Conservation (phyloP, 1,284 basidiomycete species). For the Malassezia japonica region DNA sequence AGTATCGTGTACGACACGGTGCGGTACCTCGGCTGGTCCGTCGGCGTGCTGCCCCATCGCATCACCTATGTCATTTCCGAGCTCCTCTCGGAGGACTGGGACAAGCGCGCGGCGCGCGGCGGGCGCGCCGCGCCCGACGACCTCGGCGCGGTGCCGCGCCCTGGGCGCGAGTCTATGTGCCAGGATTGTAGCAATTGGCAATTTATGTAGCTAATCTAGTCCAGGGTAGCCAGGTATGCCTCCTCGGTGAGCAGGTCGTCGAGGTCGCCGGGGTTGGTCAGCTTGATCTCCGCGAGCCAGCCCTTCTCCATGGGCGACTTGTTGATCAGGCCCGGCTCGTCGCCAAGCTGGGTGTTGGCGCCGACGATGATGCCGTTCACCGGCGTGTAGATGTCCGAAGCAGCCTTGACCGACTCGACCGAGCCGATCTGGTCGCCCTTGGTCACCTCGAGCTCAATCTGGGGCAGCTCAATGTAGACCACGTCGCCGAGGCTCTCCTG, state of each 20-base stretch:
- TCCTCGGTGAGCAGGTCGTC: slow-evolving; percentile 67
- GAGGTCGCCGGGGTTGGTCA: slow-evolving; percentile 64
- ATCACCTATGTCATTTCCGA: slow-evolving; percentile 67
- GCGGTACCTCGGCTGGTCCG: slow-evolving; percentile 67
- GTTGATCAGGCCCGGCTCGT: slow-evolving; percentile 73
- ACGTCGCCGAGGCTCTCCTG: slow-evolving; percentile 89
- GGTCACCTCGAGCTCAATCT: slow-evolving; percentile 59
- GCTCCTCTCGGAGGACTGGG: slow-evolving; percentile 68
- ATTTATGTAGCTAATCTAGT: slow-evolving; percentile 12
- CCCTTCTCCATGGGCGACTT: slow-evolving; percentile 77
- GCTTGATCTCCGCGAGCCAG: slow-evolving; percentile 88
- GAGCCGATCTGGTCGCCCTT: slow-evolving; percentile 89
- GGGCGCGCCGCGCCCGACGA: neutral
- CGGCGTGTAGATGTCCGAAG: slow-evolving; percentile 92
- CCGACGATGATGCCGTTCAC: slow-evolving; percentile 72
- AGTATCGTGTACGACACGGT: slow-evolving; percentile 81
- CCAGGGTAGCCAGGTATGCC: slow-evolving; percentile 57
- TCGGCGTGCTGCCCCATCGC: slow-evolving; percentile 66
- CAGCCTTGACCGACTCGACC: slow-evolving; percentile 91
- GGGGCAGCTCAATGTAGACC: slow-evolving; percentile 88
- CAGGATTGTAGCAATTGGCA: slow-evolving; percentile 15
- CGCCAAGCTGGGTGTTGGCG: slow-evolving; percentile 66
- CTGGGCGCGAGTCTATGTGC: slow-evolving; percentile 9
- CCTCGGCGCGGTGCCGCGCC: slow-evolving; percentile 6
- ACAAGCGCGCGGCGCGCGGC: slow-evolving; percentile 33